Conservation (phyloP, 768 basidiomycete genomes). For the Tricholoma furcatifolium region DNA sequence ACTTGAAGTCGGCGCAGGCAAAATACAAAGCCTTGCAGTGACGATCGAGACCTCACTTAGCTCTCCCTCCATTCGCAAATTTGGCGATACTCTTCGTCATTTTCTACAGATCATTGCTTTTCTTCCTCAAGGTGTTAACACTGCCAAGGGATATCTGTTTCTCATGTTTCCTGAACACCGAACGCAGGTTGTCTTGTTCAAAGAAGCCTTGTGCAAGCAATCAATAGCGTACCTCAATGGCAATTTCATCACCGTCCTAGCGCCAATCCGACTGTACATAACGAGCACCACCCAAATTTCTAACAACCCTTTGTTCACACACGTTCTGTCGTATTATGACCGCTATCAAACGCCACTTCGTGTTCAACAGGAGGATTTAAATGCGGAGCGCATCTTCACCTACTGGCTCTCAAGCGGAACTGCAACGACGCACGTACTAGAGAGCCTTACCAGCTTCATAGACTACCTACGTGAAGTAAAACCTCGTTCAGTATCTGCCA, state of each 20-base stretch:
- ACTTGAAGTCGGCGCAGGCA: slow-evolving; percentile 5
- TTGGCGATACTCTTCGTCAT: not conserved
- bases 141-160: not conserved
- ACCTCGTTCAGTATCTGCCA: not conserved
- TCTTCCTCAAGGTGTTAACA: slow-evolving; percentile 11
- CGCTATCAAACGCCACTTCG: not conserved
- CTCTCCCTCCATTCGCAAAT: slow-evolving; percentile 9
- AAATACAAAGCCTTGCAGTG: slow-evolving; percentile 9
- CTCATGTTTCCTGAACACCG: not conserved
- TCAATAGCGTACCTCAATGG: slow-evolving; percentile 8
- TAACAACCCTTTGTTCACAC: not conserved
- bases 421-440: not conserved
- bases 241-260: slow-evolving; percentile 10
- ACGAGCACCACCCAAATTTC: not conserved
- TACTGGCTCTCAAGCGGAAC: not conserved
- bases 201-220: slow-evolving; percentile 3
- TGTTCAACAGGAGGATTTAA: not conserved
- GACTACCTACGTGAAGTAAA: no score
- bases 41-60: slow-evolving; percentile 8
- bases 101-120: slow-evolving; percentile 9
- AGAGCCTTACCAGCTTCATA: no score
- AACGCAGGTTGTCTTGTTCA: not conserved
- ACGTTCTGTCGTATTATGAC: not conserved
- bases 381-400: slow-evolving; percentile 5
- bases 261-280: slow-evolving; percentile 14